Evolutionary conservation across 495 filamentous ascomycete species (phyloP).

Genomic region (Penicillium pulvis): DNA sequence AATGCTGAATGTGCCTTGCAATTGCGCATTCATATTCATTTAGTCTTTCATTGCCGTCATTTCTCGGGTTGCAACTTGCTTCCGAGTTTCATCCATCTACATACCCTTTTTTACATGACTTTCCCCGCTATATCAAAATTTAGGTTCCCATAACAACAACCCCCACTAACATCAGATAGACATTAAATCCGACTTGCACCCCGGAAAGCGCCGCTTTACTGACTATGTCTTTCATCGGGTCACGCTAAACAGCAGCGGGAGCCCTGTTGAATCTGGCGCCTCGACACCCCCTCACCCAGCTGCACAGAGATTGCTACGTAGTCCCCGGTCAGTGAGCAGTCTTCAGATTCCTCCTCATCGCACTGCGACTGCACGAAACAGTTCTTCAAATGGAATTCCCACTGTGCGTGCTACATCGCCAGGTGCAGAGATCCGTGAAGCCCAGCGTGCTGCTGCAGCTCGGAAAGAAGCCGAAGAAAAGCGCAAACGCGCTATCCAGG

Average conservation of each 20-base stretch:
- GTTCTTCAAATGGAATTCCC: slow-evolving; percentile 33
- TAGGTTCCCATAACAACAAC: neutral
- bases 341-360: slow-evolving; percentile 27
- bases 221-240: slow-evolving; percentile 52
- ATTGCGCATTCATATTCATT: neutral
- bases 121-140: neutral
- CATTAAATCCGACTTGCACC: slow-evolving; percentile 48
- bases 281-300: slow-evolving; percentile 21
- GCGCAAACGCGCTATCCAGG: slow-evolving; percentile 29
- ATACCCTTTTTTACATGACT: neutral
- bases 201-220: slow-evolving; percentile 52
- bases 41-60: neutral
- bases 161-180: slow-evolving; percentile 29
- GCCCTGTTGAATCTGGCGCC: slow-evolving; percentile 17
- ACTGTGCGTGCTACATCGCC: slow-evolving; percentile 47
- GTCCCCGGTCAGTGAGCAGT: slow-evolving; percentile 47
- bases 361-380: slow-evolving; percentile 9
- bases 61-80: neutral
- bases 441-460: slow-evolving; percentile 32
- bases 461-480: slow-evolving; percentile 38
- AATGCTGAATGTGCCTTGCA: neutral
- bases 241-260: slow-evolving; percentile 27
- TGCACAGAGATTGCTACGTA: slow-evolving; percentile 33
- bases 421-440: slow-evolving; percentile 47
- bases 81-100: neutral